Evolutionary conservation across 2,329 filamentous ascomycete genomes (phyloP), one percentile per base, ranked within the genome.

Genomic region (Botryosphaeria agaves): DNA sequence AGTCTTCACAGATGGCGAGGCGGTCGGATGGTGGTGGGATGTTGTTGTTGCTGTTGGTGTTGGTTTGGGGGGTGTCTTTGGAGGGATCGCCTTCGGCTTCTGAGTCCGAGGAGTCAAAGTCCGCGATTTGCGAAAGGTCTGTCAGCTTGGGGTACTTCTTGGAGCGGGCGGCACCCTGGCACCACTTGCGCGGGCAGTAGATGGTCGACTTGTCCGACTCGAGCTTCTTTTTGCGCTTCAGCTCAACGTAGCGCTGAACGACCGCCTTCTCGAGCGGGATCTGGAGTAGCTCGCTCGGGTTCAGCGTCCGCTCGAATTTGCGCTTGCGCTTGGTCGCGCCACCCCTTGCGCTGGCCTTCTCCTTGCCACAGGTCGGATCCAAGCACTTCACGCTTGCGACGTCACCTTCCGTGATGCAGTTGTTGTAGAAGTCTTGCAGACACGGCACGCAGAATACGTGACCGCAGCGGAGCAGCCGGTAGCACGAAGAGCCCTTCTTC

Each of bases 371-470:
- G 34, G 70, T 69, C 0, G 83, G 82, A 8, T 76, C 67, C 18
- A 91, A 62, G 45, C 89, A 98, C 38, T 76, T 76, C 18, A 98
- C 76, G 5, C 70, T 69, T 29, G 72, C 64, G 12, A 98, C 61
- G 43, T 91, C 76, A 1, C 89, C 89, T 46, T 91, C 81, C 0
- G 63, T 72, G 43, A 98, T 94, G 40, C 82, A 84, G 38, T 73
- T 76, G 41, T 77, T 82, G 62, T 92, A 95, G 42, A 87, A 94
- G 42, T 87, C 82, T 38, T 81, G 76, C 3, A 98, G 61, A 46
- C 89, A 98, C n/a, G 71, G 54, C 12, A 76, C 59, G 51, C 89
- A 98, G 47, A 95, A 98, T 21, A 95, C 83, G 48, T 98, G 87
- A 0, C 72, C 73, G 51, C 89, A 98, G 34, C 76, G 72, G 27